Percentiles rank a stretch among this genome's conserved stretches.
phyloP scores from a whole-genome alignment of 495 filamentous ascomycete genomes.

The Penicillium waksmanii region DNA sequence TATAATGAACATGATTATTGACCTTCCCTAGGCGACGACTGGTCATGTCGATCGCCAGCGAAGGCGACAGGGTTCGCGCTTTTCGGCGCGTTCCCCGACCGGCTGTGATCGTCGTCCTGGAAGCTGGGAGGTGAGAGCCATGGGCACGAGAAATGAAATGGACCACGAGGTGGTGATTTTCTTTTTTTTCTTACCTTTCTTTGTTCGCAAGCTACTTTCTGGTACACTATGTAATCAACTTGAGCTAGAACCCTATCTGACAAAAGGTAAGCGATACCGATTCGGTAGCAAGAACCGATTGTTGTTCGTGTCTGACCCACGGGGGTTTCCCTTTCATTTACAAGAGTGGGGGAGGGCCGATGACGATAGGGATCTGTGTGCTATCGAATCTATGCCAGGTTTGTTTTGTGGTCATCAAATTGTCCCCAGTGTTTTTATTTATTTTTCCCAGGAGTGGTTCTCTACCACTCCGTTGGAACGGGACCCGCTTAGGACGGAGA shows the following conservation, averaged over 20 bases:
- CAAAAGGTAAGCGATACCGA: slow-evolving; percentile 1
- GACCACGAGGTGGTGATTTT: neutral
- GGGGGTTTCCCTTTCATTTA: slow-evolving; percentile 20
- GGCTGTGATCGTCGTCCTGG: slow-evolving; percentile 11
- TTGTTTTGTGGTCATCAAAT: slow-evolving; percentile 3
- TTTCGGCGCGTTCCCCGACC: slow-evolving; percentile 8
- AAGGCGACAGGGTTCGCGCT: slow-evolving; percentile 11
- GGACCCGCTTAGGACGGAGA: slow-evolving; percentile 8
- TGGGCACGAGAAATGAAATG: neutral
- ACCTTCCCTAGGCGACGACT: slow-evolving; percentile 21
- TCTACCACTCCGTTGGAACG: neutral
- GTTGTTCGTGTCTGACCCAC: slow-evolving; percentile 19
- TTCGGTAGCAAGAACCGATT: slow-evolving; percentile 23
- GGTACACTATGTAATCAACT: slow-evolving; percentile 5
- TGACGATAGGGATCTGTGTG: slow-evolving; percentile 23
- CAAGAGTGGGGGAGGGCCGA: slow-evolving; percentile 20
- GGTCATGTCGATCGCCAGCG: slow-evolving; percentile 21
- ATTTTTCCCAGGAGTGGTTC: neutral
- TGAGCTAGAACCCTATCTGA: slow-evolving; percentile 8
- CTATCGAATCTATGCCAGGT: slow-evolving; percentile 13
- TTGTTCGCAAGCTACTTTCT: neutral
- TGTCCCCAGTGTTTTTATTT: neutral
- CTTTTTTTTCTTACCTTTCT: neutral
- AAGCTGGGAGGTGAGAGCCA: too few relatives aligned
- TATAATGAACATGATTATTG: slow-evolving; percentile 8